Evolutionary conservation across 2,329 filamentous ascomycete species (phyloP), one percentile per base, ranked within the genome.

Genomic region (Neofusicoccum kwambonambiense): DNA sequence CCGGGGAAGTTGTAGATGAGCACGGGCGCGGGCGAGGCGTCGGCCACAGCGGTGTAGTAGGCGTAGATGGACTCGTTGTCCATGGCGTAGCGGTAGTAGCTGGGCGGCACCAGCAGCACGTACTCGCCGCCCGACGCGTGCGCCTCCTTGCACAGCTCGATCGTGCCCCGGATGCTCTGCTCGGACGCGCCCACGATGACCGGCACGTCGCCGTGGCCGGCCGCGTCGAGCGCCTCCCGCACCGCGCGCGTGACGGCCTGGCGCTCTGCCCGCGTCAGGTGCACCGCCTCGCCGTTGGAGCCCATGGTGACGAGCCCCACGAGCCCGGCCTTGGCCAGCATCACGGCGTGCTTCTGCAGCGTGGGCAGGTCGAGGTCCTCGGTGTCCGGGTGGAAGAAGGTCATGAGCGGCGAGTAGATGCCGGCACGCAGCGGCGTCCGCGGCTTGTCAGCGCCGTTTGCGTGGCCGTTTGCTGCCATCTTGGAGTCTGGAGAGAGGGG

Each of bases 1-100:
- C 91, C 92, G 0, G 92, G 92, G 81, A 95, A 96, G 82, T 96
- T 96, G 86, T 96, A 96, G 54, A 96, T 81, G 68, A 96, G 86
- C 63, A 96, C 77, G n/a, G 91, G 91, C 8, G 95, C 80, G 4
- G 91, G 89, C 58, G 88, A 91, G 44, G 77, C 83, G 76, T 94
- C 90, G 54, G 92, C 92, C 4, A 96, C 90, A 64, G 85, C 84
- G 64, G 82, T 85, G 80, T 89, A 93, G 81, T 90, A 93, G 70
- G 89, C 85, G 73, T 88, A 85, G 65, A 96, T 83, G 66, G 90
- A 85, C 58, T 87, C 84, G 70, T 93, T 90, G 74, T 91, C 89
- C 77, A 91, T 89, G 70, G 90, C 89, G 61, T 85, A 84, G 64
- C 90, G 88, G 84, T 93, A 96, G 82, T 96, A 96, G 68, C 88